phyloP scores from a whole-genome alignment of 2,329 filamentous ascomycete species.

The Chaetoscypha palmicola region DNA sequence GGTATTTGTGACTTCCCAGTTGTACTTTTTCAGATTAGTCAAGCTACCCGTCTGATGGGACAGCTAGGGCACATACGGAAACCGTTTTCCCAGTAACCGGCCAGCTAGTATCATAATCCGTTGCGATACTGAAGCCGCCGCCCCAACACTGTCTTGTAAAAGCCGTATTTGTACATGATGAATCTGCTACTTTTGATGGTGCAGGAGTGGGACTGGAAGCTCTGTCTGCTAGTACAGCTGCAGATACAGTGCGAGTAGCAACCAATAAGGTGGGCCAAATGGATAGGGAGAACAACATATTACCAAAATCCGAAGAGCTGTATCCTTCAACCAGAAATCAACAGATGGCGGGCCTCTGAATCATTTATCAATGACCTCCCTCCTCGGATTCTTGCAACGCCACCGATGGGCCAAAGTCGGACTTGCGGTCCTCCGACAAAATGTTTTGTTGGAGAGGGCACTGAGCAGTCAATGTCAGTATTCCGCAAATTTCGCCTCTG shows the following conservation, averaged over 20 bases:
- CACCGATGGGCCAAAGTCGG: not conserved
- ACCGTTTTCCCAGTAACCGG: conserved; percentile 9
- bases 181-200: not conserved
- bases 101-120: conserved; percentile 9
- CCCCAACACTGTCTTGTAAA: conserved; percentile 12
- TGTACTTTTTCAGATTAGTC: conserved; percentile 6
- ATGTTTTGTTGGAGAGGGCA: too few relatives aligned
- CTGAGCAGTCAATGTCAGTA: too few relatives aligned
- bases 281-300: not conserved
- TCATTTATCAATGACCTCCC: not conserved
- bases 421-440: not conserved
- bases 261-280: not conserved
- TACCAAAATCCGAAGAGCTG: not conserved
- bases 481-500: too few relatives aligned
- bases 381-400: not conserved
- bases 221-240: not conserved
- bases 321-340: not conserved
- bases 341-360: not conserved
- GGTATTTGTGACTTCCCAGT: conserved; percentile 8
- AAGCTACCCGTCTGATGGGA: too few relatives aligned
- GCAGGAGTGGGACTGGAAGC: not conserved
- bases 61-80: conserved; percentile 4
- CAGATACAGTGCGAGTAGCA: not conserved
- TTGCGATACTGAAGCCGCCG: conserved; percentile 9
- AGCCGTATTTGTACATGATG: conserved; percentile 6